phyloP scores from a whole-genome alignment of 768 basidiomycete species.

The Brasilioporus rufonigricans region DNA sequence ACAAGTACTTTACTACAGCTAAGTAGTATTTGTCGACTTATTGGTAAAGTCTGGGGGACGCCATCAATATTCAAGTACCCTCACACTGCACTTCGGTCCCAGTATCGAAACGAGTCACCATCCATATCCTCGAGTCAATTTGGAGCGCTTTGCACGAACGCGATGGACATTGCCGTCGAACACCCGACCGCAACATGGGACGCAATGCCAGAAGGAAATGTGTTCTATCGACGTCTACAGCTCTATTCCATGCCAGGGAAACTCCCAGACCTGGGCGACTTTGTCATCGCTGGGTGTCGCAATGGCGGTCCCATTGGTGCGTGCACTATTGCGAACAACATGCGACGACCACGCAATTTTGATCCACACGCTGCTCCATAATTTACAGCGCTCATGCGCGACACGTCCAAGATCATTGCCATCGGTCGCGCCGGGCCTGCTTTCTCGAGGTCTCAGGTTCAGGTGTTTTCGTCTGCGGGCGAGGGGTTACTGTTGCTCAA shows the following conservation, averaged over 20 bases:
- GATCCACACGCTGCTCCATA: background rate
- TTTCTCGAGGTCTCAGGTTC: constrained; percentile 76
- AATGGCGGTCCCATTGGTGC: constrained; percentile 89
- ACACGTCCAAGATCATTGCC: constrained; percentile 75
- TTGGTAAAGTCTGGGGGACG: no score
- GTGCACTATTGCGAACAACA: constrained; percentile 13
- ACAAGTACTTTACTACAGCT: no score
- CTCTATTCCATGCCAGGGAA: constrained; percentile 82
- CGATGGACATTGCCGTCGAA: constrained; percentile 44
- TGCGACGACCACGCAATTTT: constrained; percentile 1
- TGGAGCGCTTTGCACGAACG: background rate
- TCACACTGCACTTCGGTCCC: background rate
- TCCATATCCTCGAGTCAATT: background rate
- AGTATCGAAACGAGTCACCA: background rate
- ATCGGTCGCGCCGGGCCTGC: constrained; percentile 56
- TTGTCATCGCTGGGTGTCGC: constrained; percentile 75
- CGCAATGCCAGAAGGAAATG: constrained; percentile 81
- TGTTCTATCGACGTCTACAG: constrained; percentile 85
- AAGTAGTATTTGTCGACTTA: no score
- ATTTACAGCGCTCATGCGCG: constrained; percentile 79
- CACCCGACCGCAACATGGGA: constrained; percentile 88
- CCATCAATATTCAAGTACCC: background rate
- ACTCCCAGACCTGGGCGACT: constrained; percentile 75
- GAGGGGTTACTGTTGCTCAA: constrained; percentile 64
- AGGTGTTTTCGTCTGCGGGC: constrained; percentile 85